Conservation (phyloP, 1,284 basidiomycete genomes). For the Cryptococcus deneoformans region DNA sequence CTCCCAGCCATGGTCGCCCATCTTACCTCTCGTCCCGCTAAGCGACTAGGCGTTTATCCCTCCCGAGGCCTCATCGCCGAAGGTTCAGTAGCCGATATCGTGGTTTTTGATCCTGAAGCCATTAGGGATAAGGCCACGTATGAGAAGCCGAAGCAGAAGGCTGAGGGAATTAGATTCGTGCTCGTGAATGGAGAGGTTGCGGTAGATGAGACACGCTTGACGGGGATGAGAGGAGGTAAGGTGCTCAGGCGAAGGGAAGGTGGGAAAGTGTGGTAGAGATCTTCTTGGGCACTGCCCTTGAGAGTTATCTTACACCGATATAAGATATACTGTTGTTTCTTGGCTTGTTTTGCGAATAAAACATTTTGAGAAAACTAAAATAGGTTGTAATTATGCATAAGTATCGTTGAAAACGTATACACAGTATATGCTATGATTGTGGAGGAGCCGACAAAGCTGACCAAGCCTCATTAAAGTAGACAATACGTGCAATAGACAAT, state of each 20-base stretch:
- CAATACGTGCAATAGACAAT: too few species aligned
- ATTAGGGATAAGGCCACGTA: conserved; percentile 37
- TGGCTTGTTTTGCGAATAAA: not conserved
- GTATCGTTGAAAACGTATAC: too few species aligned
- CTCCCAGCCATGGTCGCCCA: conserved; percentile 42
- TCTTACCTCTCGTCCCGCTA: conserved; percentile 45
- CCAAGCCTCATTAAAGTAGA: too few species aligned
- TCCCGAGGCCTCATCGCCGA: conserved; percentile 31
- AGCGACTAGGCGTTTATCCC: conserved; percentile 39
- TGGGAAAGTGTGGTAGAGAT: conserved; percentile 29
- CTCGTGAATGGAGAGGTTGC: conserved; percentile 42
- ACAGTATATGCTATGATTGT: too few species aligned
- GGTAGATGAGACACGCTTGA: conserved; percentile 33
- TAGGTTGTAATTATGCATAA: too few species aligned
- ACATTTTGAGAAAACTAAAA: not conserved
- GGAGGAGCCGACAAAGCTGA: too few species aligned
- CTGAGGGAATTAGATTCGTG: conserved; percentile 36
- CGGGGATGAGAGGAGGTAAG: conserved; percentile 30
- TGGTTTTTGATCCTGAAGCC: conserved; percentile 39
- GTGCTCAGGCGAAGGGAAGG: conserved; percentile 49
- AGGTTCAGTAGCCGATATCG: conserved; percentile 43
- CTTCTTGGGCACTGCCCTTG: not conserved
- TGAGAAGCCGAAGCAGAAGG: conserved; percentile 26
- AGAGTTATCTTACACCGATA: not conserved
- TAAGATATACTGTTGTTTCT: not conserved